Base-by-base conservation (phyloP, 768 basidiomycete genomes). In the Kondoa subrosea region DNA sequence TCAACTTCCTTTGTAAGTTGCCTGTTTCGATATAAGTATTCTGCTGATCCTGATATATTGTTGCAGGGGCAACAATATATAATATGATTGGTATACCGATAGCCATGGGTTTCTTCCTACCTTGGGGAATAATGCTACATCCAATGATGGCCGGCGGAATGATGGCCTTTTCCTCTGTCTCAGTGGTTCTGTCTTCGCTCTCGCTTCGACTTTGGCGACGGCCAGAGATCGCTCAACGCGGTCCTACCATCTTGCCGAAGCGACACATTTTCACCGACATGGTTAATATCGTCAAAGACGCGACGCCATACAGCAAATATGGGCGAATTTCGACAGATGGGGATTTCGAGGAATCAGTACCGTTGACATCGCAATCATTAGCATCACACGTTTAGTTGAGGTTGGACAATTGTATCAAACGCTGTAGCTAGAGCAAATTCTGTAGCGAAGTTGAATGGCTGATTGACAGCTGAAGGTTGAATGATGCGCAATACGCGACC, bases 121-220 rank as follows among this genome's bases (percentile, higher is more conserved):
- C 95, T 0, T 83, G 90, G 76, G 91, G 91, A 16, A 71, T 93
- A 31, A 89, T 91, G 77, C 85, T 97, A 76, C 95, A 91, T 73
- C 95, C 95, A 8, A 97, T 97, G 93, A 84, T 91, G 79, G 91
- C 95, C 0, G 93, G 90, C n/a, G 90, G 87, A 1, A 92, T 92
- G 30, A 99, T 99, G 95, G 95, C 95, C 29, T 91, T 91, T 77
- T 92, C 89, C 34, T 89, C 87, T 72, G 93, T 97, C 40, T 91
- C 89, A 72, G 95, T 99, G 64, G 93, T 99, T 17, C 84, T 83
- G 30, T 91, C 88, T 69, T 91, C 89, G 68, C 79, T 97, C 75
- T 83, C 87, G 59, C 81, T 99, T 70, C 86, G 83, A 74, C 85
- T 86, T 83, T 93, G 91, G 91, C 81, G 78, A 62, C 80, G 89